Evolutionary conservation across 2,329 filamentous ascomycete species (phyloP), one percentile per base, ranked within the genome.

Genomic region (Coleophoma crateriformis): DNA sequence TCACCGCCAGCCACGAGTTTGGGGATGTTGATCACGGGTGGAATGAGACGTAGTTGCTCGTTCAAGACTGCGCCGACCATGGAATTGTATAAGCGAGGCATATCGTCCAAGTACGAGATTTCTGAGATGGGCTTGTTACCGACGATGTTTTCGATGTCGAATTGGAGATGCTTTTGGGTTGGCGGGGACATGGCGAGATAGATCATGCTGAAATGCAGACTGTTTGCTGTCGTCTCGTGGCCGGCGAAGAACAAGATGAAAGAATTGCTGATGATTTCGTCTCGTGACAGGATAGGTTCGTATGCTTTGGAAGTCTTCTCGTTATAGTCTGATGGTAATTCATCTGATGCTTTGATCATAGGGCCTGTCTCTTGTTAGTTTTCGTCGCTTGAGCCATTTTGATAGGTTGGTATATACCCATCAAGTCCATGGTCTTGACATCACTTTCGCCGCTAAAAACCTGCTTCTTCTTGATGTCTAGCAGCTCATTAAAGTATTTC

Each of bases 1-100:
- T 51, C 48, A 8, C 49, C 48, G 2, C 48, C 47, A 7, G 49
- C 45, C 4, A 60, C 61, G 10, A 65, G 71, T 59, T 83, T 83
- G 4, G 78, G 77, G 35, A 82, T 80, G 46, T 71, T 72, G 48
- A 76, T 64, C 22, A 81, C 71, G 0, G 78, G 76, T 1, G 77
- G 75, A 14, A 80, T 65, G 13, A 82, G 59, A 32, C 79, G 74
- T 15, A 82, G 67, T 45, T 76, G 71, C 62, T 83, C 79, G 53
- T 79, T 78, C 69, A 55, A 19, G 6, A 51, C 48, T 2, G 58
- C 58, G 4, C 58, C 58, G 4, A 60, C 53, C 53, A 62, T 59
- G 35, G 50, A 53, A 42, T 62, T 61, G 35, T 56, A 62, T 3
- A 64, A 42, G n/a, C 49, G 39, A 13, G 54, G 51, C 53, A 64